Evolutionary conservation across 768 basidiomycete genomes (phyloP).

Genomic region (Mycena pura): DNA sequence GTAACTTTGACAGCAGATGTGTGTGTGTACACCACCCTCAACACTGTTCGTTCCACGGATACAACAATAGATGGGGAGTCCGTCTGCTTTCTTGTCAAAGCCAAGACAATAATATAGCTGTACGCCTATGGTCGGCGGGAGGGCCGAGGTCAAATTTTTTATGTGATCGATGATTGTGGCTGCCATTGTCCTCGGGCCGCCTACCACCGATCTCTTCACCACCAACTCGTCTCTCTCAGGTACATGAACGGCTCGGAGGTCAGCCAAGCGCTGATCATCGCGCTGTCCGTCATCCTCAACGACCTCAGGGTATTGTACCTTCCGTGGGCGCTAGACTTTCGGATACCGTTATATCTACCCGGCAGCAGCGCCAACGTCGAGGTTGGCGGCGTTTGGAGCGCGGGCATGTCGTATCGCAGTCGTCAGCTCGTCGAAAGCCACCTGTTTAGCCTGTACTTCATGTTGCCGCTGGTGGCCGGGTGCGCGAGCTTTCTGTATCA

Average conservation of each 20-base stretch:
- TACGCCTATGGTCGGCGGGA: no score
- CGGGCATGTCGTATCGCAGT: conserved; percentile 87
- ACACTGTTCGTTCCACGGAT: background rate
- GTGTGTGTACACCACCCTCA: background rate
- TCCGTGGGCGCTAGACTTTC: conserved; percentile 83
- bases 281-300: conserved; percentile 88
- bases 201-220: no score
- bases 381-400: conserved; percentile 80
- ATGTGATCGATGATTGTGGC: no score
- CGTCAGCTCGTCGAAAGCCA: conserved; percentile 90
- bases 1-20: background rate
- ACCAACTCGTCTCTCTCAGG: conserved; percentile 98
- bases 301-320: conserved; percentile 94
- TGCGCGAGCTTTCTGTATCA: conserved; percentile 92
- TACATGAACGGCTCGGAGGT: conserved; percentile 98
- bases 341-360: conserved; percentile 72
- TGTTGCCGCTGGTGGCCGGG: conserved; percentile 92
- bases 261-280: conserved; percentile 91
- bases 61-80: background rate
- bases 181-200: no score
- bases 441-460: conserved; percentile 95
- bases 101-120: no score
- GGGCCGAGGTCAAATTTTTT: no score
- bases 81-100: background rate
- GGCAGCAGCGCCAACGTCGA: conserved; percentile 71